Base-by-base conservation (phyloP, 345 rosid species). In the Eucalyptus tenuipes region DNA sequence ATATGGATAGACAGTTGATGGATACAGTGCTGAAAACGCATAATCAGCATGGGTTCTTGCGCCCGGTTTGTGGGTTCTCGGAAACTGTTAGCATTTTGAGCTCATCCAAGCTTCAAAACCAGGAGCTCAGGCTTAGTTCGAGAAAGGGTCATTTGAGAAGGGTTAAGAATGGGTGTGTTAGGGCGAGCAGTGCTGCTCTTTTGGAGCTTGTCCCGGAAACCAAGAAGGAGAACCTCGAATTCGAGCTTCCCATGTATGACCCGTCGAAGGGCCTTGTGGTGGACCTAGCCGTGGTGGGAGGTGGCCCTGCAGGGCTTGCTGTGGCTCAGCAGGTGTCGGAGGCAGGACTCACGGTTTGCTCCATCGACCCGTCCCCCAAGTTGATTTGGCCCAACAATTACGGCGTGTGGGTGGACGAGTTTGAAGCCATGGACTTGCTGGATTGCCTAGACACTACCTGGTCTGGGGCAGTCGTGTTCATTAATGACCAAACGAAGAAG, bases 341-440 rank as follows among this genome's bases (percentile, higher is more conserved):
- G 91, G 98, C 98, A 2, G 99, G 99, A 49, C 98, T 97, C 85
- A 95, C 97, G 2, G 99, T 98, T 40, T 95, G 98, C 91, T 93
- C 94, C 7, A 96, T 97, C n/a, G 99, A 97, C 79, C 99, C 99
- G 1, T 96, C 92, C 53, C 99, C 98, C 7, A 94, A 92, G 87
- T 93, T 97, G 91, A 96, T 97, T n/a, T 97, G 99, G 99, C 99
- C 99, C 57, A 97, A 97, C 89, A 97, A 97, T 89, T 97, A 97
- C 64, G 99, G 99, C 27, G 99, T 96, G 88, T 98, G 99, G 99
- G 99, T 98, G 88, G 99, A 98, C 91, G 99, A 98, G 89, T 98
- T 98, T 88, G 99, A 96, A 90, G 99, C 98, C 88, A 95, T 98
- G 99, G 98, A 96, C 93, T 92, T 98, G 89, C 96, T 98, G 24